Evolutionary conservation across 345 rosid species (phyloP).

Genomic region (Aquilaria sinensis): DNA sequence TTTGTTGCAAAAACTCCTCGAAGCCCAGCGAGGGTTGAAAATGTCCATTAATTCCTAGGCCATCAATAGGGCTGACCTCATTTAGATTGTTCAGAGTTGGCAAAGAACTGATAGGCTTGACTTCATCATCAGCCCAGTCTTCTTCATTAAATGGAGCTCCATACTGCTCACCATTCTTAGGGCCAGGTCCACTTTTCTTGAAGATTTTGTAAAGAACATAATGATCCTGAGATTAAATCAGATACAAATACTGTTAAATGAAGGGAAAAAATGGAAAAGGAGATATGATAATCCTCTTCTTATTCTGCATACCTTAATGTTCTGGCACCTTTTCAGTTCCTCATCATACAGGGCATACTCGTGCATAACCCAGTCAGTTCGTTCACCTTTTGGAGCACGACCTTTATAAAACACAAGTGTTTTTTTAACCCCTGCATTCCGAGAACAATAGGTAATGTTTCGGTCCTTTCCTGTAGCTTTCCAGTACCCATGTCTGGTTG

Average conservation of each 20-base stretch:
- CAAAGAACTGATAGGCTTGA: slow-evolving; percentile 14
- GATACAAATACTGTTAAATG: slow-evolving; percentile 5
- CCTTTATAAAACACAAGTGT: slow-evolving; percentile 81
- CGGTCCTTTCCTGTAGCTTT: slow-evolving; percentile 93
- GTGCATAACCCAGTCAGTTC: slow-evolving; percentile 98
- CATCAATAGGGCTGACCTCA: slow-evolving; percentile 23
- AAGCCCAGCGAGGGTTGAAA: slow-evolving; percentile 29
- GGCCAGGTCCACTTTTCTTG: slow-evolving; percentile 95
- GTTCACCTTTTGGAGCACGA: slow-evolving; percentile 73
- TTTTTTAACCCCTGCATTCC: slow-evolving; percentile 73
- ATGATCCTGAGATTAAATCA: slow-evolving; percentile 35
- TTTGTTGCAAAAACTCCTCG: slow-evolving; percentile 39
- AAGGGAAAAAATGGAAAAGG: background rate
- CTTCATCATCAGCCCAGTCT: slow-evolving; percentile 69
- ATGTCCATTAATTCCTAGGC: slow-evolving; percentile 12
- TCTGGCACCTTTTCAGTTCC: slow-evolving; percentile 63
- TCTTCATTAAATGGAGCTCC: slow-evolving; percentile 93
- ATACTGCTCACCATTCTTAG: slow-evolving; percentile 94
- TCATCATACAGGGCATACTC: slow-evolving; percentile 78
- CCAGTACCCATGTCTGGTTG: slow-evolving; percentile 73
- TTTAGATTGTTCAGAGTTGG: slow-evolving; percentile 22
- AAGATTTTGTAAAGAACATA: slow-evolving; percentile 75
- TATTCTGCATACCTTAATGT: slow-evolving; percentile 43
- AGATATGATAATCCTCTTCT: background rate
- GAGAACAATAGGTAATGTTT: slow-evolving; percentile 35